Evolutionary conservation across 2,329 filamentous ascomycete species (phyloP).

Genomic region (Colletotrichum sojae): DNA sequence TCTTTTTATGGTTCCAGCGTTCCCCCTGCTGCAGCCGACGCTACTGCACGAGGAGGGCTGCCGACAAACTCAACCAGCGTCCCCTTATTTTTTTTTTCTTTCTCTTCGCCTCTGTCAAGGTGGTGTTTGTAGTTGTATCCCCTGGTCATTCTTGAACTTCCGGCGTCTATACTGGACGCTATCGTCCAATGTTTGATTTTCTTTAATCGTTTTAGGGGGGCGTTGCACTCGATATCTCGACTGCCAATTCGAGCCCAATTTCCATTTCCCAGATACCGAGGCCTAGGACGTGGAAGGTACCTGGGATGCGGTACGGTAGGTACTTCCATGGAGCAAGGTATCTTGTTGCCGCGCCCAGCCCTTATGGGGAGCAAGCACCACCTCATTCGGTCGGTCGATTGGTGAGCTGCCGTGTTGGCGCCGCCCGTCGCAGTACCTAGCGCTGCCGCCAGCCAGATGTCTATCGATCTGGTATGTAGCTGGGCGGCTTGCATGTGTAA

Average conservation of each 20-base stretch:
- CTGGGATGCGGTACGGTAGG: background rate
- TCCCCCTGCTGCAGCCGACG: slow-evolving; percentile 34
- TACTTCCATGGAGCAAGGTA: background rate
- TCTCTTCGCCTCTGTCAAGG: background rate
- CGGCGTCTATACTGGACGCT: background rate
- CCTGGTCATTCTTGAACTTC: slow-evolving; percentile 17
- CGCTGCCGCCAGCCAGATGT: slow-evolving; percentile 9
- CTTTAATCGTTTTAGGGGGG: background rate
- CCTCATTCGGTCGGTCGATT: background rate
- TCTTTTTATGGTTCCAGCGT: slow-evolving; percentile 39
- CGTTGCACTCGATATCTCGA: slow-evolving; percentile 13
- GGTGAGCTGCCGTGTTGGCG: slow-evolving; percentile 9
- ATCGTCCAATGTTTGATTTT: slow-evolving; percentile 11
- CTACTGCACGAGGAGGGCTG: slow-evolving; percentile 36
- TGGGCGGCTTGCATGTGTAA: background rate
- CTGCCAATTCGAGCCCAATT: slow-evolving; percentile 15
- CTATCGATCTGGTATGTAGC: background rate
- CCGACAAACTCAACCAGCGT: slow-evolving; percentile 29
- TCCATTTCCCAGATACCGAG: slow-evolving; percentile 7
- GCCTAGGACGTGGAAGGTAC: background rate
- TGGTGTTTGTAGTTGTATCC: background rate
- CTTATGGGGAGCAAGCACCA: too few relatives aligned
- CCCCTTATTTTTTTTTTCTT: slow-evolving; percentile 7
- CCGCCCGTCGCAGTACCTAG: slow-evolving; percentile 7
- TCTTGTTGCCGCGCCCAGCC: background rate